A percentile compares a stretch with the other conserved stretches of the same genome.
phyloP scores from a whole-genome alignment of 1,284 basidiomycete species.

The Coniophora puteana region DNA sequence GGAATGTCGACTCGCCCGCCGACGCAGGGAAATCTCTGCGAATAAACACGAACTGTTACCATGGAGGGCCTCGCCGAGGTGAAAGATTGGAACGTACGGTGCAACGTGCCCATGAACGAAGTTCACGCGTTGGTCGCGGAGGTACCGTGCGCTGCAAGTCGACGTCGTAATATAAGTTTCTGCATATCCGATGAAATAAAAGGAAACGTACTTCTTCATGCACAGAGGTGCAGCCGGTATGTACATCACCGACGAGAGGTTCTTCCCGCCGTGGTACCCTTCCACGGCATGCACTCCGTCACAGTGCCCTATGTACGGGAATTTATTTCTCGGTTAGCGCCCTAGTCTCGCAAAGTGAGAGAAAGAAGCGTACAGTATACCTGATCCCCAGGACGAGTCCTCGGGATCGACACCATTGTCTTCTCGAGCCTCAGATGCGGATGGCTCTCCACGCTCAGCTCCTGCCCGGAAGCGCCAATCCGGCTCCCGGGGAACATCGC shows the following conservation, averaged over 20 bases:
- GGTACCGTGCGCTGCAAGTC: constrained; percentile 49
- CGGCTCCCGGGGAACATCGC: constrained; percentile 61
- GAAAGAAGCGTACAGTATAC: constrained; percentile 54
- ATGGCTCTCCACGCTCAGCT: constrained; percentile 58
- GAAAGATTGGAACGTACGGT: no score
- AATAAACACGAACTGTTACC: not conserved
- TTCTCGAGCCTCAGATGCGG: constrained; percentile 64
- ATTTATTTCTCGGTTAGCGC: not conserved
- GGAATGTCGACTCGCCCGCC: constrained; percentile 60
- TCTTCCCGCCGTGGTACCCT: constrained; percentile 49
- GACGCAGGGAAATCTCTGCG: constrained; percentile 75
- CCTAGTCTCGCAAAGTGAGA: not conserved
- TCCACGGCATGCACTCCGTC: constrained; percentile 77
- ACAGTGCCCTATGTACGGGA: constrained; percentile 50
- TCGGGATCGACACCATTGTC: constrained; percentile 50
- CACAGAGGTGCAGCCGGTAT: constrained; percentile 78
- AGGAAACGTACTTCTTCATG: constrained; percentile 53
- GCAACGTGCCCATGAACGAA: constrained; percentile 58
- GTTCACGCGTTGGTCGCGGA: constrained; percentile 53
- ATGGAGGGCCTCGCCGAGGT: constrained; percentile 1
- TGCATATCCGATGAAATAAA: no score
- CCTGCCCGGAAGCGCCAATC: constrained; percentile 68
- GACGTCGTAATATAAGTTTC: not conserved
- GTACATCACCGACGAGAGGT: constrained; percentile 75
- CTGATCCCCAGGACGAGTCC: constrained; percentile 69